Percentiles rank a stretch among this genome's conserved stretches.
Conservation (phyloP, 139 green algal genomes). For the Chlamydomonas sp. region DNA sequence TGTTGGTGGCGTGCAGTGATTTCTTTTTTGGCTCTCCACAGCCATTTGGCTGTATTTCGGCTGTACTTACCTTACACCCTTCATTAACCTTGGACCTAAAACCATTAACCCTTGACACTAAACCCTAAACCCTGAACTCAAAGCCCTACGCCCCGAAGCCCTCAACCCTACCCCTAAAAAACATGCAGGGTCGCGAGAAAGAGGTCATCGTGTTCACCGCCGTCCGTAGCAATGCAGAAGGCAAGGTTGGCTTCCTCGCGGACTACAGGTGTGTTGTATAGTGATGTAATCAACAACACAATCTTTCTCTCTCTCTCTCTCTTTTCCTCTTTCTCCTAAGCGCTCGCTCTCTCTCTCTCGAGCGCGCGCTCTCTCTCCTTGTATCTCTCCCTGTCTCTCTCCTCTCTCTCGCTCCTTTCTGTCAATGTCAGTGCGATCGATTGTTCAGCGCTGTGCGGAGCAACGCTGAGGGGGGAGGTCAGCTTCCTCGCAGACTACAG, state of each 20-base stretch:
- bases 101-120: no score
- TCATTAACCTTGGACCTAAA: no score
- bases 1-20: no score
- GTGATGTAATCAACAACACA: background rate
- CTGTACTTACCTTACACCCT: no score
- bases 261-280: constrained; percentile 40
- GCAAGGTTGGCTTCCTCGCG: constrained; percentile 72
- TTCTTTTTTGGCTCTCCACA: no score
- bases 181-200: constrained; percentile 76
- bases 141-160: background rate
- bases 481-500: background rate
- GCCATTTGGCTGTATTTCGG: no score
- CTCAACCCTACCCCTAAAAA: no score
- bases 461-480: background rate
- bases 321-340: background rate
- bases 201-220: constrained; percentile 84
- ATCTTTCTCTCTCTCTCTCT: constrained; percentile 5
- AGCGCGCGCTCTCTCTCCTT: background rate
- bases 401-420: background rate
- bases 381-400: background rate
- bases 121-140: no score
- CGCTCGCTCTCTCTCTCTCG: background rate
- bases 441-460: constrained; percentile 75
- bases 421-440: background rate
- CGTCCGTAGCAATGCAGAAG: constrained; percentile 67